Evolutionary conservation across 2,329 filamentous ascomycete genomes (phyloP), one percentile per base, ranked within the genome.

Genomic region (Monosporascus cannonballus): DNA sequence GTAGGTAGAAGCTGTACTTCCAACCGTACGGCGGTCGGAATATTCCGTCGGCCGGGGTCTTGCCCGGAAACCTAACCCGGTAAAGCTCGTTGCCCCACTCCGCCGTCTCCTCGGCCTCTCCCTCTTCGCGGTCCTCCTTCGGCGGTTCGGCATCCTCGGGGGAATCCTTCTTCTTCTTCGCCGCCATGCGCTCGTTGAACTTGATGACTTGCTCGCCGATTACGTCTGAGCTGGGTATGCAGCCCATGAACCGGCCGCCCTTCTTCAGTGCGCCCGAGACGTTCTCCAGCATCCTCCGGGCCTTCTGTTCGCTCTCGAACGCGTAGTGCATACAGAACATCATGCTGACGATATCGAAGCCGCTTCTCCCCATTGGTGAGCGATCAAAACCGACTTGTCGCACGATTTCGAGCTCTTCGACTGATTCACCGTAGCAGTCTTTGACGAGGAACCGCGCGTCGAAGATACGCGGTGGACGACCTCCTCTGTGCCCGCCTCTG

Each of bases 271-370:
- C 83, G 1, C 91, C 89, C 0, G 94, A 87, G 3, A 99, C 93
- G 65, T 99, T 99, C 64, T 85, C 83, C 52, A 99, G 79, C 94
- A 99, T 97, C 57, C 84, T 89, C 45, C 90, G 84, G 2, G 93
- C 90, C 70, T 96, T 95, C 47, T 84, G 82, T 69, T 99, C 93
- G 50, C 79, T 90, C 74, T 97, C 94, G 62, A 97, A 99, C 6
- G 94, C 92, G 69, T 99, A 99, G 73, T 99, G 94, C 85, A 99
- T 94, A 64, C 91, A 95, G 71, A 99, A 99, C 94, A 99, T 99
- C 83, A 96, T 96, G 66, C 87, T 91, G 57, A 99, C 93, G 42
- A 97, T 89, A 67, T 99, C 94, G 63, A 97, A 99, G 4, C 93
- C 92, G 51, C 87, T 87, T 50, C 83, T 83, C 56, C 81, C 80